phyloP scores from a whole-genome alignment of 352 stramenopile genomes.

The Pythium periplocum region DNA sequence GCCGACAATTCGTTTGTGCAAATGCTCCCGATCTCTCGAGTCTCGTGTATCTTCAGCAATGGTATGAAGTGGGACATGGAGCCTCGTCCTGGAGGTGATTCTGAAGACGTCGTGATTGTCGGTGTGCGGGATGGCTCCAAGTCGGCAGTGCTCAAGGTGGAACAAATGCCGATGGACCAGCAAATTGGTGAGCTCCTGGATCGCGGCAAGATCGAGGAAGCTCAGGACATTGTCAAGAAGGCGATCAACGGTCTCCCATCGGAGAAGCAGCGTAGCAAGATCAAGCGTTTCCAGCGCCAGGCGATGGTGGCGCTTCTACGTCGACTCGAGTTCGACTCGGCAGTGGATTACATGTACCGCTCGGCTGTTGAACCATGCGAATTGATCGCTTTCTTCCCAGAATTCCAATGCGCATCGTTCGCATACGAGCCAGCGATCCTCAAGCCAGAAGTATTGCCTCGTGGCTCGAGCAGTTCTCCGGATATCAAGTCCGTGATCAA shows the following conservation, averaged over 20 bases:
- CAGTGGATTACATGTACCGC: constrained; percentile 83
- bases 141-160: constrained; percentile 80
- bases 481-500: constrained; percentile 78
- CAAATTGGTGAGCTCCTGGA: constrained; percentile 82
- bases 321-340: constrained; percentile 72
- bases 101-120: constrained; percentile 75
- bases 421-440: constrained; percentile 79
- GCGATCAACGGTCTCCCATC: constrained; percentile 61
- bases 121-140: constrained; percentile 63
- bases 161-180: constrained; percentile 82
- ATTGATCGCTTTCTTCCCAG: constrained; percentile 84
- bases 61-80: constrained; percentile 92
- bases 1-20: constrained; percentile 74
- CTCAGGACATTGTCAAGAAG: constrained; percentile 79
- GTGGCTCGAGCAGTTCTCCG: constrained; percentile 60
- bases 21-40: constrained; percentile 55
- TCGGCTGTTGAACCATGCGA: constrained; percentile 80
- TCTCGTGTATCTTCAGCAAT: constrained; percentile 78
- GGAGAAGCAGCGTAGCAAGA: constrained; percentile 86
- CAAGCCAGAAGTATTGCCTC: constrained; percentile 79
- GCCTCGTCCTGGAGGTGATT: constrained; percentile 58
- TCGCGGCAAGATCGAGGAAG: constrained; percentile 80
- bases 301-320: constrained; percentile 72
- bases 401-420: constrained; percentile 75
- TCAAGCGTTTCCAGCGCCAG: constrained; percentile 85